Evolutionary conservation across 345 rosid genomes (phyloP).

Genomic region (Hibiscus mutabilis): DNA sequence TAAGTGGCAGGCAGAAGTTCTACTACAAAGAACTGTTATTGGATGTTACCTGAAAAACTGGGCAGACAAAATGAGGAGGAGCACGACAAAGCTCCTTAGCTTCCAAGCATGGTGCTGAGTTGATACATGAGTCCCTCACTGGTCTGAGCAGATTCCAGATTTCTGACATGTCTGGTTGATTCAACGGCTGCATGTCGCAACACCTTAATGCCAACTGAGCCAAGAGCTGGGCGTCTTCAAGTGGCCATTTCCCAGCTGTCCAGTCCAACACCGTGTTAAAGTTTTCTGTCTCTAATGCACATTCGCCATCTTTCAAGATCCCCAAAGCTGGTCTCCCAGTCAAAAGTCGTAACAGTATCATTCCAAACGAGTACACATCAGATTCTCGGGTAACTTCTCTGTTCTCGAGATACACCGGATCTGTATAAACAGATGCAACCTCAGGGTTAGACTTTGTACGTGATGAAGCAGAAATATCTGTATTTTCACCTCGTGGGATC

Average conservation of each 20-base stretch:
- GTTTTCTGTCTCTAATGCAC: constrained; percentile 59
- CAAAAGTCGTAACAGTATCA: constrained; percentile 68
- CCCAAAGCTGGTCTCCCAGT: constrained; percentile 52
- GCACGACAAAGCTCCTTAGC: constrained; percentile 38
- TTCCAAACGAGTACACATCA: constrained; percentile 71
- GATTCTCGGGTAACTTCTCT: constrained; percentile 49
- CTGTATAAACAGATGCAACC: constrained; percentile 28
- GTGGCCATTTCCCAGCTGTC: constrained; percentile 80
- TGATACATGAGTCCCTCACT: constrained; percentile 33
- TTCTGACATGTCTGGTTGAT: constrained; percentile 59
- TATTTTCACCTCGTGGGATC: constrained; percentile 28
- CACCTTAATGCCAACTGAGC: constrained; percentile 65
- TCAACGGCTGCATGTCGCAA: constrained; percentile 38
- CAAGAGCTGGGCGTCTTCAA: constrained; percentile 43
- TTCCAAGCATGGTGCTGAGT: constrained; percentile 24
- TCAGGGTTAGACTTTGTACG: constrained; percentile 9
- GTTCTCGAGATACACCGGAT: constrained; percentile 47
- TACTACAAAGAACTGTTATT: neutral
- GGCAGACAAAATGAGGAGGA: constrained; percentile 86
- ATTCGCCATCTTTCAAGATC: constrained; percentile 46
- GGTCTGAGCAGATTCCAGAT: constrained; percentile 44
- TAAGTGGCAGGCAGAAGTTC: neutral
- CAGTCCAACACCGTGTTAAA: constrained; percentile 48
- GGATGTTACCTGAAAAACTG: constrained; percentile 70
- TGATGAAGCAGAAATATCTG: neutral